These are phyloP conservation scores for Sporothrix brunneoviolacea DNA, from an alignment of 2,329 filamentous ascomycete species.

Conservation along the genomic window DNA sequence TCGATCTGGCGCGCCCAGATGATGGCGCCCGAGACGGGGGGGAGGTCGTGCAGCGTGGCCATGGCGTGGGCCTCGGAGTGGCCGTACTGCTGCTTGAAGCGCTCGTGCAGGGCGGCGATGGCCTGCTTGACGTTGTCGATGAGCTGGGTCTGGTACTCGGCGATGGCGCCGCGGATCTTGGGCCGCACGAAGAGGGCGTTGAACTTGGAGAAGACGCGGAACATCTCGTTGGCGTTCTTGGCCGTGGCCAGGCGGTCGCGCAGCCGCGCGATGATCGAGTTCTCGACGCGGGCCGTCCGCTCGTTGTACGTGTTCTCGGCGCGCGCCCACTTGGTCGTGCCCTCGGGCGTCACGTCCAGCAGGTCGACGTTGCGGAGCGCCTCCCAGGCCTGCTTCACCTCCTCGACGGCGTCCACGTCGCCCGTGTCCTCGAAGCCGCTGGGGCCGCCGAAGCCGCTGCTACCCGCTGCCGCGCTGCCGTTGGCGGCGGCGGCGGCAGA, in stretches of 20 bases:
- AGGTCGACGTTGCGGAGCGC: constrained; percentile 92
- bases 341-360: constrained; percentile 82
- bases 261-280: constrained; percentile 93
- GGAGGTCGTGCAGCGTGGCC: constrained; percentile 92
- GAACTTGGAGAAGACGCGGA: constrained; percentile 98
- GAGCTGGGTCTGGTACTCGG: constrained; percentile 95
- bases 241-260: constrained; percentile 89
- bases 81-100: constrained; percentile 98
- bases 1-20: constrained; percentile 98
- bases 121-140: constrained; percentile 98
- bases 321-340: constrained; percentile 85
- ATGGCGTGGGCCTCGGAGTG: constrained; percentile 97
- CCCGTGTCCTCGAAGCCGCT: constrained; percentile 77
- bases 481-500: constrained; percentile 24
- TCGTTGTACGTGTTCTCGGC: constrained; percentile 97
- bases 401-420: constrained; percentile 93
- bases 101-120: constrained; percentile 86
- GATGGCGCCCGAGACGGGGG: constrained; percentile 92
- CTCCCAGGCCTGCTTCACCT: constrained; percentile 91
- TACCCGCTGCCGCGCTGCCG: background rate
- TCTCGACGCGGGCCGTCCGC: constrained; percentile 92
- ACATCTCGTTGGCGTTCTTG: constrained; percentile 99
- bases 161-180: constrained; percentile 97
- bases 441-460: constrained; percentile 34
- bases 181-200: constrained; percentile 96